A percentile compares a stretch with the other conserved stretches of the same genome.
Conservation (phyloP, 2,329 filamentous ascomycete genomes). For the Fusarium buharicum region DNA sequence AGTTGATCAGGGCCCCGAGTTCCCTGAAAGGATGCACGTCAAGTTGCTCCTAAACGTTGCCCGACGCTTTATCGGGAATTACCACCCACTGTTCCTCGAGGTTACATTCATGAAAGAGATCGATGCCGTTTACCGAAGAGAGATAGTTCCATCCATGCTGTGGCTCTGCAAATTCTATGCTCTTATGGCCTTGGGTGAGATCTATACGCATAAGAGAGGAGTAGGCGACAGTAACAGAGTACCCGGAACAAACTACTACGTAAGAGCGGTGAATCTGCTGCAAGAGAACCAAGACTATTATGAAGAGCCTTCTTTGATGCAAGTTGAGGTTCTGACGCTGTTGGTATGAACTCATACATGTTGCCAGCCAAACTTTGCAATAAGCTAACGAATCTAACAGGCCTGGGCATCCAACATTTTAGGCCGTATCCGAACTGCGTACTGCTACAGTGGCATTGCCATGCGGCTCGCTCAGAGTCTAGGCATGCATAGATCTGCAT, state of each 20-base stretch:
- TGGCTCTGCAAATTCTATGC: slow-evolving; percentile 58
- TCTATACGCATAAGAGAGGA: slow-evolving; percentile 54
- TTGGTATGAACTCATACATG: slow-evolving; percentile 13
- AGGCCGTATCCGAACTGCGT: slow-evolving; percentile 49
- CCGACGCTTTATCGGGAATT: slow-evolving; percentile 47
- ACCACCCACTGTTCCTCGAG: slow-evolving; percentile 49
- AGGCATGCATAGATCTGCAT: slow-evolving; percentile 54
- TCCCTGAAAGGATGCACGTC: slow-evolving; percentile 47
- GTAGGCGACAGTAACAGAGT: slow-evolving; percentile 46
- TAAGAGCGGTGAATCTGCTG: slow-evolving; percentile 52
- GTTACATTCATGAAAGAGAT: slow-evolving; percentile 52
- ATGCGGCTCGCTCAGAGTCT: slow-evolving; percentile 55
- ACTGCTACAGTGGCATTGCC: slow-evolving; percentile 48
- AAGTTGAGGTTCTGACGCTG: slow-evolving; percentile 55
- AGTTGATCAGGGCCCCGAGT: slow-evolving; percentile 18
- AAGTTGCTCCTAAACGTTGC: slow-evolving; percentile 47
- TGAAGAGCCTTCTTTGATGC: slow-evolving; percentile 56
- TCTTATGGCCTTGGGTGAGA: slow-evolving; percentile 57
- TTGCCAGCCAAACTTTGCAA: fast-evolving
- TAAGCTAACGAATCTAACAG: not conserved
- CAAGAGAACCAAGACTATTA: slow-evolving; percentile 51
- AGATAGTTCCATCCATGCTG: slow-evolving; percentile 41
- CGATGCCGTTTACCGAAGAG: slow-evolving; percentile 51
- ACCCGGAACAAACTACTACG: slow-evolving; percentile 57
- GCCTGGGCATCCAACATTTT: slow-evolving; percentile 50